These are phyloP conservation scores for Aspergillus floridensis DNA, from an alignment of 2,329 filamentous ascomycete species.

Conservation along the genomic window DNA sequence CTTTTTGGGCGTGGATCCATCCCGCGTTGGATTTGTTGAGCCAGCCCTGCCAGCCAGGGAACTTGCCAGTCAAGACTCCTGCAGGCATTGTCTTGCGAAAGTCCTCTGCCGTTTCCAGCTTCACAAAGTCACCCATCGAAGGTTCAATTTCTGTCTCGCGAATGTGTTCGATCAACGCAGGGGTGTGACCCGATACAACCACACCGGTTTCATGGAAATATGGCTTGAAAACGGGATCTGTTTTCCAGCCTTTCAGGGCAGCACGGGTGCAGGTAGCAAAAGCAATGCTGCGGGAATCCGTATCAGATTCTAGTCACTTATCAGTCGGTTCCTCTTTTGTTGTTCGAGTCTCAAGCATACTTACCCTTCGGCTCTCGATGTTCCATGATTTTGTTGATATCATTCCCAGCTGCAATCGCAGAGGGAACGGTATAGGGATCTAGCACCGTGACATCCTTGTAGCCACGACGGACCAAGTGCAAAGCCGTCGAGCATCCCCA, in stretches of 20 bases:
- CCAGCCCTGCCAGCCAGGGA: constrained; percentile 53
- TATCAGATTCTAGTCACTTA: constrained; percentile 10
- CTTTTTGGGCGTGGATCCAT: constrained; percentile 55
- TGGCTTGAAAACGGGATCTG: constrained; percentile 45
- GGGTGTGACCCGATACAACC: constrained; percentile 42
- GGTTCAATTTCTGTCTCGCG: constrained; percentile 35
- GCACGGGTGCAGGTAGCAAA: constrained; percentile 26
- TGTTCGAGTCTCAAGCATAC: not conserved
- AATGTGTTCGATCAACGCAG: constrained; percentile 39
- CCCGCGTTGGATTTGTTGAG: constrained; percentile 43
- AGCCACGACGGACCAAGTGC: constrained; percentile 50
- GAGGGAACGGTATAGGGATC: constrained; percentile 49
- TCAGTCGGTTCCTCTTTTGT: not conserved
- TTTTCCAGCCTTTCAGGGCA: constrained; percentile 42
- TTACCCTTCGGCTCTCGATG: constrained; percentile 38
- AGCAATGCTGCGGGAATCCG: constrained; percentile 20
- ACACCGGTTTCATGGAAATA: constrained; percentile 49
- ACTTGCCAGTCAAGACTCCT: constrained; percentile 51
- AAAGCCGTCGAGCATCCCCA: constrained; percentile 55
- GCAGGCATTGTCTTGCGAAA: constrained; percentile 53
- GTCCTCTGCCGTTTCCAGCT: constrained; percentile 44
- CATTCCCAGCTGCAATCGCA: constrained; percentile 50
- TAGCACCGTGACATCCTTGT: constrained; percentile 49
- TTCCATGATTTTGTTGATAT: constrained; percentile 50
- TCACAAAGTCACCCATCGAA: constrained; percentile 30